Evolutionary conservation across 352 stramenopile genomes (phyloP).

Genomic region (Pythium coloratum): DNA sequence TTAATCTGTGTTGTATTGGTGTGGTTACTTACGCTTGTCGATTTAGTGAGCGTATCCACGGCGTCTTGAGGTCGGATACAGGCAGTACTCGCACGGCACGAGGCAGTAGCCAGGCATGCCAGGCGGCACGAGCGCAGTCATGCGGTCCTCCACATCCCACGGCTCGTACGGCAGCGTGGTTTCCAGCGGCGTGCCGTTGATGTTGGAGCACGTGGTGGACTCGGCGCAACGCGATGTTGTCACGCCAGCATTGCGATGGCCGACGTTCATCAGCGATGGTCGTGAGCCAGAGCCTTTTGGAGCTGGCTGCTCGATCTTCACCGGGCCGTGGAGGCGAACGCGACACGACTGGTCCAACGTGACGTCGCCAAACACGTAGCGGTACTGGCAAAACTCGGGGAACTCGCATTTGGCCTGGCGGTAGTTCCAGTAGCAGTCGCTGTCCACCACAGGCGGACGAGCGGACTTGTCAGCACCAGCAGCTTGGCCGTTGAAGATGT

Average conservation of each 20-base stretch:
- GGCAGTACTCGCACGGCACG: slow-evolving; percentile 24
- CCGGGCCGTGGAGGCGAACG: slow-evolving; percentile 29
- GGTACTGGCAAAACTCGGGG: slow-evolving; percentile 77
- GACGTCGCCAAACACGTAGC: slow-evolving; percentile 80
- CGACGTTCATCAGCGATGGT: slow-evolving; percentile 10
- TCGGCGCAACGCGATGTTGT: slow-evolving; percentile 14
- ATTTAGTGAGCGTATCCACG: slow-evolving; percentile 13
- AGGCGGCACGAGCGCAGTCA: slow-evolving; percentile 3
- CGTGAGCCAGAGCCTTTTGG: neutral
- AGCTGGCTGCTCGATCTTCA: slow-evolving; percentile 4
- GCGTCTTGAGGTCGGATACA: slow-evolving; percentile 14
- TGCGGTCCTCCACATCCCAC: slow-evolving; percentile 13
- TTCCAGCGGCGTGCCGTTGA: slow-evolving; percentile 14
- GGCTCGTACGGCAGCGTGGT: slow-evolving; percentile 13
- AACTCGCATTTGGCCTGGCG: slow-evolving; percentile 70
- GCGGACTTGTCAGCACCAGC: slow-evolving; percentile 25
- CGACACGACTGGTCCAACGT: slow-evolving; percentile 82
- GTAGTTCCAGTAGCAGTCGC: slow-evolving; percentile 88
- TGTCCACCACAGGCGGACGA: slow-evolving; percentile 66
- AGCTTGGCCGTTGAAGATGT: slow-evolving; percentile 43
- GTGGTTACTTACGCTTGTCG: neutral
- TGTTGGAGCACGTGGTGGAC: neutral
- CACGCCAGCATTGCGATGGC: slow-evolving; percentile 16
- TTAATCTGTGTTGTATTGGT: neutral
- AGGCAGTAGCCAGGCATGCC: slow-evolving; percentile 18